Conservation (phyloP, 768 basidiomycete species). For the Suillus plorans region DNA sequence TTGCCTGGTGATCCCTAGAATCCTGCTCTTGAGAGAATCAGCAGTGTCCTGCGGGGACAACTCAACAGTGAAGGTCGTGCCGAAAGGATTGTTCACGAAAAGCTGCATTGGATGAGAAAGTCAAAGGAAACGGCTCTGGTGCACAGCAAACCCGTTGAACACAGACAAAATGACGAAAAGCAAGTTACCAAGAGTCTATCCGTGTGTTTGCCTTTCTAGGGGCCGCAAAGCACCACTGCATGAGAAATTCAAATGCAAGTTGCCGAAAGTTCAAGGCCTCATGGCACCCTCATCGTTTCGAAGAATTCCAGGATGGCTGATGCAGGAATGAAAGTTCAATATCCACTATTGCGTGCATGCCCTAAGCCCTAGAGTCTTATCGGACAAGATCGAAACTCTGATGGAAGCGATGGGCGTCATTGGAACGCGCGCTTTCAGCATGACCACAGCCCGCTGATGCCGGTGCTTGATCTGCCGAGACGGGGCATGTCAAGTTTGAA, state of each 20-base stretch:
- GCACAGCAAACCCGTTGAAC: not conserved
- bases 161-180: not conserved
- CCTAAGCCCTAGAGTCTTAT: not conserved
- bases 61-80: slow-evolving; percentile 4
- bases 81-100: slow-evolving; percentile 6
- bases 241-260: not conserved
- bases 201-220: not conserved
- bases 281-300: not conserved
- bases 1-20: slow-evolving; percentile 2
- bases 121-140: not conserved
- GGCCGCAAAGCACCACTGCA: not conserved
- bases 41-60: slow-evolving; percentile 3
- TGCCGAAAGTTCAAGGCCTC: not conserved
- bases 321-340: not conserved
- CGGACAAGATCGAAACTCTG: not conserved
- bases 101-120: slow-evolving; percentile 4
- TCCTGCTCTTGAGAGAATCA: slow-evolving; percentile 4
- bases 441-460: not conserved
- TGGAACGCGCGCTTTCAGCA: not conserved
- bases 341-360: not conserved
- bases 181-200: not conserved
- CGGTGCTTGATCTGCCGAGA: not conserved
- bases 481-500: not conserved
- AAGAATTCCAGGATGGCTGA: not conserved
- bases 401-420: not conserved